Conservation (phyloP, 805 yeast genomes). For the Metschnikowia shivogae region DNA sequence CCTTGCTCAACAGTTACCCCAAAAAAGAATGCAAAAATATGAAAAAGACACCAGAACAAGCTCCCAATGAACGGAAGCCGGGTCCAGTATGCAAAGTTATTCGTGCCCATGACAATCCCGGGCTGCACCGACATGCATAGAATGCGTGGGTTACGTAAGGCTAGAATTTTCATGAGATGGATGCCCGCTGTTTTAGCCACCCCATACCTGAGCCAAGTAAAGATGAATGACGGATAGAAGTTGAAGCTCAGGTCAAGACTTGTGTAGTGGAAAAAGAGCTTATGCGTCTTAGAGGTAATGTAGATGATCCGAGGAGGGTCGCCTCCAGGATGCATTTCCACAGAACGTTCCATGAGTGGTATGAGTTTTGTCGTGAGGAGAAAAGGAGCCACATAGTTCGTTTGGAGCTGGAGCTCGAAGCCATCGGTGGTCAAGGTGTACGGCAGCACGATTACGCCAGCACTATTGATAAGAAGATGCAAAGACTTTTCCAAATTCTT, state of each 20-base stretch:
- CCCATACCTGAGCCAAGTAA: conserved; percentile 76
- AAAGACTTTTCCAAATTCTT: conserved; percentile 44
- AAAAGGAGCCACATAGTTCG: conserved; percentile 74
- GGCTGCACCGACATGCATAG: conserved; percentile 71
- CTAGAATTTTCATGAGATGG: conserved; percentile 62
- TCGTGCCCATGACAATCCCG: conserved; percentile 82
- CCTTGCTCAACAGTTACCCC: conserved; percentile 76
- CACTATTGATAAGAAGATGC: conserved; percentile 68
- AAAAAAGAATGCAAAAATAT: conserved; percentile 60
- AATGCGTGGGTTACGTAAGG: conserved; percentile 63
- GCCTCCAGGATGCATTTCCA: conserved; percentile 20
- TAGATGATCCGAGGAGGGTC: conserved; percentile 55
- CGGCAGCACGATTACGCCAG: conserved; percentile 80
- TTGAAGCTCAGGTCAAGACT: conserved; percentile 48
- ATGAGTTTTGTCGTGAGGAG: conserved; percentile 59
- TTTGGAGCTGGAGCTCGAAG: conserved; percentile 76
- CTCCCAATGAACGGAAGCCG: conserved; percentile 74
- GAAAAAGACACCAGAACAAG: conserved; percentile 66
- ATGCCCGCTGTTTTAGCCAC: conserved; percentile 75
- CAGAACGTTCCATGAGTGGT: conserved; percentile 45
- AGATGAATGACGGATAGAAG: conserved; percentile 59
- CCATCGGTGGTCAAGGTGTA: conserved; percentile 58
- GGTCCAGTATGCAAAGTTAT: conserved; percentile 72
- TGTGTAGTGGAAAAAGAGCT: conserved; percentile 46
- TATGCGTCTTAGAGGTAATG: conserved; percentile 64